Evolutionary conservation across 106 monocot species (phyloP), one percentile per base, ranked within the genome.

Genomic region (Phalaenopsis equestris): DNA sequence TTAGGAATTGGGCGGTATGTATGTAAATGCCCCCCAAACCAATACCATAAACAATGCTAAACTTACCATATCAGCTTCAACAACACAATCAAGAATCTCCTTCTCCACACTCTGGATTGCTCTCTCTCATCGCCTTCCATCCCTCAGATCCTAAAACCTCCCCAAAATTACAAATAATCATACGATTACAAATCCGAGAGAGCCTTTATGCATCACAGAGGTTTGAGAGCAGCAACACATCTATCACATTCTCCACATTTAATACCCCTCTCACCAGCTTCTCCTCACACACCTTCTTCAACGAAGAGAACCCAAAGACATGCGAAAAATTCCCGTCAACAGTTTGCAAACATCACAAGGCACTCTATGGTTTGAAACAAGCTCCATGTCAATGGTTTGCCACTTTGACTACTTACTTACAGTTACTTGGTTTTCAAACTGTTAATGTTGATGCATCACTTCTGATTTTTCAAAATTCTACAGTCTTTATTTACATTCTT

Each of bases 321-420:
- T 91, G 89, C 1, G 87, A 84, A 55, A 91, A 42, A 24, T n/a
- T n/a, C n/a, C n/a, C n/a, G 89, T 87, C 17, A 91, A 57, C 58
- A 91, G 79, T 74, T 89, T 86, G 18, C 88, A 76, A 2, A 79
- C 83, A 21, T n/a, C n/a, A n/a, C n/a, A n/a, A n/a, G n/a, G n/a
- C n/a, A n/a, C n/a, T n/a, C n/a, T n/a, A n/a, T n/a, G n/a, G n/a
- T n/a, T n/a, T n/a, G n/a, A n/a, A n/a, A n/a, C n/a, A n/a, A n/a
- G n/a, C n/a, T n/a, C n/a, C n/a, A n/a, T n/a, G n/a, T n/a, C n/a
- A n/a, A n/a, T n/a, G n/a, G n/a, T n/a, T n/a, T 68, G 83, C 39
- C 76, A 42, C 24, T 85, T 83, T 85, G 89, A 87, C 45, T 85
- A 86, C 4, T 91, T 79, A n/a, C 19, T 72, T n/a, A 58, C 89